A percentile compares a stretch with the other conserved stretches of the same genome.
These are phyloP conservation scores for Podila clonocystis DNA, from an alignment of 192 early-diverging fungal species.

Conservation along the genomic window DNA sequence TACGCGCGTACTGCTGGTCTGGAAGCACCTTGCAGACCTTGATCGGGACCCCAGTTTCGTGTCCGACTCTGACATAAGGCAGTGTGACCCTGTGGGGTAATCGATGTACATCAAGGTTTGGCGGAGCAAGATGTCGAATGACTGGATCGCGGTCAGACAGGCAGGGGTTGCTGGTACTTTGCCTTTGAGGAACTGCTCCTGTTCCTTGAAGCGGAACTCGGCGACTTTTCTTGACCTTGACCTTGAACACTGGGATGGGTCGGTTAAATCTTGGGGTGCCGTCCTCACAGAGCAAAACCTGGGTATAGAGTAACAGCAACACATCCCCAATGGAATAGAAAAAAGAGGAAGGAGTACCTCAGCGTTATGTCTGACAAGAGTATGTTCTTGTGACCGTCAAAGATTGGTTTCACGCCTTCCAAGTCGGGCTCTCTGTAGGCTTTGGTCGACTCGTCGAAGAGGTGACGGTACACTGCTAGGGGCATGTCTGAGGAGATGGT, in stretches of 20 bases:
- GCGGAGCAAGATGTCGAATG: constrained; percentile 83
- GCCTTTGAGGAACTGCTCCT: constrained; percentile 61
- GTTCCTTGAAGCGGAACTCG: constrained; percentile 69
- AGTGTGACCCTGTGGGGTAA: constrained; percentile 84
- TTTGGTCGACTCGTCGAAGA: constrained; percentile 73
- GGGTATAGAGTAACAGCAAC: too few relatives aligned
- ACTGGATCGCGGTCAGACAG: constrained; percentile 62
- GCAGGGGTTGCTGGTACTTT: constrained; percentile 49
- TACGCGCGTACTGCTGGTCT: constrained; percentile 85
- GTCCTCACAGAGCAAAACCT: constrained; percentile 54
- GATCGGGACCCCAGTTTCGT: constrained; percentile 78
- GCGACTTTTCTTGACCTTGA: constrained; percentile 73
- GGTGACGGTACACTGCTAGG: constrained; percentile 70
- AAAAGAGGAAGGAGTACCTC: too few relatives aligned
- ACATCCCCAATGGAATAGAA: not conserved
- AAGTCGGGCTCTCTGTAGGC: constrained; percentile 61
- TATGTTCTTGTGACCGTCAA: constrained; percentile 84
- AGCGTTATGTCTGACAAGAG: too few relatives aligned
- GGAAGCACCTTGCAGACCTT: constrained; percentile 88
- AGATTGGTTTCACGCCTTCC: constrained; percentile 71
- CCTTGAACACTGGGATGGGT: constrained; percentile 63
- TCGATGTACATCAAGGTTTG: too few relatives aligned
- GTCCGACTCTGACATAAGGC: constrained; percentile 78
- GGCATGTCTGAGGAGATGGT: constrained; percentile 81
- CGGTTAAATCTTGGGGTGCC: constrained; percentile 16